Percentiles rank a stretch among this genome's conserved stretches.
Conservation (phyloP, 352 stramenopile genomes). For the Phytophthora sp. region DNA sequence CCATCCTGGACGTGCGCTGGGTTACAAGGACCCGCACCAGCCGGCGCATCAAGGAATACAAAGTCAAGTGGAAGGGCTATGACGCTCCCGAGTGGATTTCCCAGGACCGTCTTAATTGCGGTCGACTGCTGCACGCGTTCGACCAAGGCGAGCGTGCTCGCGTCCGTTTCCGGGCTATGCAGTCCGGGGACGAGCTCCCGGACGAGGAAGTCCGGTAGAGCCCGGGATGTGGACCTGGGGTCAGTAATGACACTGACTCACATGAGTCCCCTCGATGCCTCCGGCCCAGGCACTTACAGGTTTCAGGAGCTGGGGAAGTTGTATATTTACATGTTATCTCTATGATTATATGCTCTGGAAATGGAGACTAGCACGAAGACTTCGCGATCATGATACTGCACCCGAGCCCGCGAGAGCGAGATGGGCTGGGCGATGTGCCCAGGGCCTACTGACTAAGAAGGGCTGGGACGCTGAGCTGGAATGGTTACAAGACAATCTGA, state of each 20-base stretch:
- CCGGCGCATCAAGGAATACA: neutral
- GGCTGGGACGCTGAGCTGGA: too few relatives aligned
- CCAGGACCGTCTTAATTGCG: neutral
- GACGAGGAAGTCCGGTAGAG: neutral
- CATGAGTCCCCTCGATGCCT: neutral
- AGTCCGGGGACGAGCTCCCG: neutral
- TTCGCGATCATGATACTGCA: too few relatives aligned
- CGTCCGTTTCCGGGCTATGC: neutral
- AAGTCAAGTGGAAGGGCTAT: slow-evolving; percentile 4
- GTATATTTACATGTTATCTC: neutral
- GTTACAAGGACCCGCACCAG: neutral
- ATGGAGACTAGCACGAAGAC: too few relatives aligned
- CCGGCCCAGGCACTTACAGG: neutral
- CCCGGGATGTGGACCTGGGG: neutral
- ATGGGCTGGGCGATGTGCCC: too few relatives aligned
- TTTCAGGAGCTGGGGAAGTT: neutral
- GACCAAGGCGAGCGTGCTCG: neutral
- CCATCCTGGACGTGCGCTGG: slow-evolving; percentile 2
- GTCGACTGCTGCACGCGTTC: neutral
- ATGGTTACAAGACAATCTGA: too few relatives aligned
- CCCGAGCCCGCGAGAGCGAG: too few relatives aligned
- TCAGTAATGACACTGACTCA: neutral
- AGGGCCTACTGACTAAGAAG: too few relatives aligned
- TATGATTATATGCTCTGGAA: too few relatives aligned
- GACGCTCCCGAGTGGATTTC: neutral